Evolutionary conservation across 768 basidiomycete genomes (phyloP).

Genomic region (Boletellus sp.): DNA sequence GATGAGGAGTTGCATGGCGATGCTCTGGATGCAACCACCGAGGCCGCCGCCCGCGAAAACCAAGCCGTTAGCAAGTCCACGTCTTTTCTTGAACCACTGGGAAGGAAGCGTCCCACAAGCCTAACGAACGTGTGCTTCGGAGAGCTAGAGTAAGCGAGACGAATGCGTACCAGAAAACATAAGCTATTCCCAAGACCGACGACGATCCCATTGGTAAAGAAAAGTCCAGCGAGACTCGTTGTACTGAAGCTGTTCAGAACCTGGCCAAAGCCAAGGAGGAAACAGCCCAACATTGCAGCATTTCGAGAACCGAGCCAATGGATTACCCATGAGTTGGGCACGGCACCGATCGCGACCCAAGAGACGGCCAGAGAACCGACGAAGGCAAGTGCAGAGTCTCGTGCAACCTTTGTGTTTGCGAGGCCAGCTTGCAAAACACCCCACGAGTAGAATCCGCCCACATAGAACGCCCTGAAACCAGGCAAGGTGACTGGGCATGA

Average conservation of each 20-base stretch:
- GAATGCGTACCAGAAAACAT: constrained; percentile 20
- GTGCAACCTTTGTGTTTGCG: constrained; percentile 23
- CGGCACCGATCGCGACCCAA: constrained; percentile 27
- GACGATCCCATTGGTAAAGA: constrained; percentile 30
- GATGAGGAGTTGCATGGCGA: constrained; percentile 27
- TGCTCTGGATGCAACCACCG: constrained; percentile 31
- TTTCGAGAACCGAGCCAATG: constrained; percentile 29
- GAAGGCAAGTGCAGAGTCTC: constrained; percentile 28
- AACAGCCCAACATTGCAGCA: constrained; percentile 26
- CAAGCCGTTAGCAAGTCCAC: constrained; percentile 34
- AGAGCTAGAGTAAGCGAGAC: background rate
- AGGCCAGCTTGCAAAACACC: constrained; percentile 30
- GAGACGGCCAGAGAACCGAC: constrained; percentile 31
- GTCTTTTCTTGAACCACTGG: constrained; percentile 33
- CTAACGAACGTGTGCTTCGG: constrained; percentile 2
- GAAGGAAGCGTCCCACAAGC: constrained; percentile 33
- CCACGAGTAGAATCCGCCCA: constrained; percentile 29
- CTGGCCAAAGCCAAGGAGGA: constrained; percentile 27
- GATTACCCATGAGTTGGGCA: constrained; percentile 30
- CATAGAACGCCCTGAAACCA: constrained; percentile 23
- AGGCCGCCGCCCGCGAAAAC: constrained; percentile 32
- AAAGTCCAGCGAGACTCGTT: constrained; percentile 21
- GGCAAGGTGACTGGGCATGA: background rate
- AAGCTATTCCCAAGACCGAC: constrained; percentile 28
- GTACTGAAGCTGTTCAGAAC: constrained; percentile 25